These are phyloP conservation scores for Testicularia cyperi DNA, from an alignment of 1,284 basidiomycete species.

Conservation along the genomic window DNA sequence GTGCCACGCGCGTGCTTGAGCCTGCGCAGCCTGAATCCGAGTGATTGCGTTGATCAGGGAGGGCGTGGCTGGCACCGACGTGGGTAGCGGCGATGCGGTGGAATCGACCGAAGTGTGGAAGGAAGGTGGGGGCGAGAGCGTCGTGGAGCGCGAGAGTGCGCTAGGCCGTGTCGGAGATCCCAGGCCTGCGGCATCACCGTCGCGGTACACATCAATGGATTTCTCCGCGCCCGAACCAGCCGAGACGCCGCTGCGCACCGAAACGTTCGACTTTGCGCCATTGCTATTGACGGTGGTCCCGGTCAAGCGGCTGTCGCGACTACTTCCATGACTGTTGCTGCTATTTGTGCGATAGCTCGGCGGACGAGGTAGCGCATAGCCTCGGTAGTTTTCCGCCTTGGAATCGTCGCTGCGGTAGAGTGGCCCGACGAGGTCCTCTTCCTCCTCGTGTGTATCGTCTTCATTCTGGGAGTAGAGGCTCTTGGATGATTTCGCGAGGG, in stretches of 20 bases:
- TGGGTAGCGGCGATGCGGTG: not conserved
- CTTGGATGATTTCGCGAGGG: slow-evolving; percentile 5
- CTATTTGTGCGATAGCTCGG: slow-evolving; percentile 39
- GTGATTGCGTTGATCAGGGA: slow-evolving; percentile 49
- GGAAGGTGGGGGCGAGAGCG: slow-evolving; percentile 19
- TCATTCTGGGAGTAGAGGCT: slow-evolving; percentile 8
- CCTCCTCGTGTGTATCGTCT: slow-evolving; percentile 17
- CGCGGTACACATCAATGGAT: slow-evolving; percentile 7
- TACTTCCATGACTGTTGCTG: slow-evolving; percentile 8
- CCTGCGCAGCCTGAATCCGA: slow-evolving; percentile 49
- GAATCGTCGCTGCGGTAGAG: slow-evolving; percentile 9
- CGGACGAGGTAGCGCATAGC: slow-evolving; percentile 13
- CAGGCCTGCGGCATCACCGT: slow-evolving; percentile 9
- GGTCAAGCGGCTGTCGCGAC: slow-evolving; percentile 8
- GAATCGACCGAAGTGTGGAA: slow-evolving; percentile 4
- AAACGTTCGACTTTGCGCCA: too few relatives aligned
- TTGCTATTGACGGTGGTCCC: slow-evolving; percentile 4
- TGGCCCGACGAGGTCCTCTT: slow-evolving; percentile 10
- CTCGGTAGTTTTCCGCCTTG: slow-evolving; percentile 3
- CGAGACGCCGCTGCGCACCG: not conserved
- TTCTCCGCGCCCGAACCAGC: slow-evolving; percentile 12
- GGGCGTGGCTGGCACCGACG: slow-evolving; percentile 43
- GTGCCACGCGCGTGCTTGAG: slow-evolving; percentile 36
- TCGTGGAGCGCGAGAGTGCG: slow-evolving; percentile 3
- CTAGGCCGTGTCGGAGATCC: slow-evolving; percentile 12